phyloP scores from a whole-genome alignment of 2,329 filamentous ascomycete genomes.

The Pseudopithomyces maydicus region DNA sequence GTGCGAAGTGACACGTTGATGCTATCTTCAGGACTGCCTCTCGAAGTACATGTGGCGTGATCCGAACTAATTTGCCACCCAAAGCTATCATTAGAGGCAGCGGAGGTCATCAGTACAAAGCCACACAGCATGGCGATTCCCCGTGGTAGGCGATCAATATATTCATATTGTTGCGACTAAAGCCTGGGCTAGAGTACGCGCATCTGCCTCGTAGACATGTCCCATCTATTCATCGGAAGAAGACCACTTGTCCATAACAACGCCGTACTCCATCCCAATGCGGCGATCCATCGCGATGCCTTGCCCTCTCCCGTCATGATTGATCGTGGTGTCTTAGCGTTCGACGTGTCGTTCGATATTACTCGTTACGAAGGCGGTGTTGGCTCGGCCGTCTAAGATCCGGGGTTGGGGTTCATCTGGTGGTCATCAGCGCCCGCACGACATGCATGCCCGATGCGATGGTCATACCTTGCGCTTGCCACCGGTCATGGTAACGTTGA shows the following conservation, averaged over 20 bases:
- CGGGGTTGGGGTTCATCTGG: constrained; percentile 88
- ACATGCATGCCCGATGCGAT: not conserved
- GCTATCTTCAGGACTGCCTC: no score
- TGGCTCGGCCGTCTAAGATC: constrained; percentile 57
- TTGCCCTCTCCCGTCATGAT: not conserved
- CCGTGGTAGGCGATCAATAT: not conserved
- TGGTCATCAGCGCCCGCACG: constrained; percentile 16
- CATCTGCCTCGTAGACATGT: not conserved
- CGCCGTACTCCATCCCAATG: constrained; percentile 8
- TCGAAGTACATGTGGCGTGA: no score
- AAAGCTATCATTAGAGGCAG: no score
- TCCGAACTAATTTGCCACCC: no score
- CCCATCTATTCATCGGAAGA: constrained; percentile 3
- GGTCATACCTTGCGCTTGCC: constrained; percentile 91
- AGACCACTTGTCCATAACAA: constrained; percentile 3
- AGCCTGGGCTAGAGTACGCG: constrained; percentile 4
- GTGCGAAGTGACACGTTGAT: no score
- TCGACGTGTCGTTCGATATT: constrained; percentile 3
- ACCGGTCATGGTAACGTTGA: constrained; percentile 95
- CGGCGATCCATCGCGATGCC: not conserved
- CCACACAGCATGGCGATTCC: no score
- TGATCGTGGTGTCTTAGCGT: constrained; percentile 5
- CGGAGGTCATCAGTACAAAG: no score
- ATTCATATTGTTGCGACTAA: constrained; percentile 5
- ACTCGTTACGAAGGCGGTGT: constrained; percentile 6